phyloP scores from a whole-genome alignment of 2,329 filamentous ascomycete genomes.

The Elsinoe australis region DNA sequence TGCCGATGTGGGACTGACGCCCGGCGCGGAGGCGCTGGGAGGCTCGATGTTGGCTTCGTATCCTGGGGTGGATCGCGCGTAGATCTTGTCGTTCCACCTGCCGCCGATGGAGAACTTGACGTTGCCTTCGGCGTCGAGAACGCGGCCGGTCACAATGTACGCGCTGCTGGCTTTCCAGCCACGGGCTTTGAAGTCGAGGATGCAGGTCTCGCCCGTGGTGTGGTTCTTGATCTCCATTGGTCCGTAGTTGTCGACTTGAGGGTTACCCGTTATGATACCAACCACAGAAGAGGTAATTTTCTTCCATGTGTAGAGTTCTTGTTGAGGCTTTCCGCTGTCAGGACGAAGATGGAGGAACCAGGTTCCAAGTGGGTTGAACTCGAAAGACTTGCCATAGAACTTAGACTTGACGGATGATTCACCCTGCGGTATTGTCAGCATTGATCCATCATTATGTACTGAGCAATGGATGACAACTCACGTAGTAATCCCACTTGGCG shows the following conservation, averaged over 20 bases:
- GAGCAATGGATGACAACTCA: constrained; percentile 30
- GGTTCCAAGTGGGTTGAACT: constrained; percentile 90
- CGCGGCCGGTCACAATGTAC: constrained; percentile 80
- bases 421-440: constrained; percentile 47
- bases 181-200: constrained; percentile 86
- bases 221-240: constrained; percentile 96
- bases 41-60: constrained; percentile 66
- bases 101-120: constrained; percentile 86
- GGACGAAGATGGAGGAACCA: constrained; percentile 90
- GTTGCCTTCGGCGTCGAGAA: constrained; percentile 68
- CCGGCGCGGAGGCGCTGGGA: constrained; percentile 30
- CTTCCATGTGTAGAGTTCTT: constrained; percentile 94
- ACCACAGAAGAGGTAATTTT: constrained; percentile 97
- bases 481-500: constrained; percentile 87
- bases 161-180: constrained; percentile 94
- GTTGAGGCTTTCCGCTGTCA: constrained; percentile 46
- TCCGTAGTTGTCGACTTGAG: constrained; percentile 95
- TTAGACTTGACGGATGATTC: constrained; percentile 93
- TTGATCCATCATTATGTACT: constrained; percentile 5
- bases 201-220: constrained; percentile 85
- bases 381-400: constrained; percentile 95
- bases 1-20: constrained; percentile 24
- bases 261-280: constrained; percentile 94
- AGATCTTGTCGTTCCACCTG: constrained; percentile 95
- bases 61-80: constrained; percentile 84